phyloP scores from a whole-genome alignment of 2,329 filamentous ascomycete species.

The Scedosporium apiospermum region DNA sequence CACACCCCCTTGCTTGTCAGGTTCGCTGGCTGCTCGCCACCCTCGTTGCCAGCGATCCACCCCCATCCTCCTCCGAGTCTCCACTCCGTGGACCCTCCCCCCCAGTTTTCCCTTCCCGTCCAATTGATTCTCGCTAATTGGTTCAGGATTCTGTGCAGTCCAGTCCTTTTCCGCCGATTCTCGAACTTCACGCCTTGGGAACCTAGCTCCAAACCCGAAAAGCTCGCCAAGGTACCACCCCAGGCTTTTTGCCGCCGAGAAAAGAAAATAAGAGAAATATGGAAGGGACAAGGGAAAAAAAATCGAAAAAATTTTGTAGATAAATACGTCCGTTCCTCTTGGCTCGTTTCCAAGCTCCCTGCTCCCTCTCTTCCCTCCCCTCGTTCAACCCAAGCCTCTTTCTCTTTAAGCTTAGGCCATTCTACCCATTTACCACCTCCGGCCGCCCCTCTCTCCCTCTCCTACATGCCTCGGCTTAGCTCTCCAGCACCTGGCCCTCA shows the following conservation, averaged over 20 bases:
- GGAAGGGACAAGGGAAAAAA: background rate
- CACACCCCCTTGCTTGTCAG: no score
- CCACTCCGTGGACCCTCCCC: background rate
- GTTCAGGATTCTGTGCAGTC: background rate
- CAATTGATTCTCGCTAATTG: slow-evolving; percentile 1
- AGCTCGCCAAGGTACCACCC: no score
- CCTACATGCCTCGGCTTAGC: background rate
- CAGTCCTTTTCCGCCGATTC: background rate
- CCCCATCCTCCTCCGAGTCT: background rate
- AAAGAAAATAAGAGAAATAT: background rate
- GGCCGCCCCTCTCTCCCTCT: no score
- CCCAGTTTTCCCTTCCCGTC: background rate
- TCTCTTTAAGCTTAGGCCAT: background rate
- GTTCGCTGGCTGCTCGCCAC: no score
- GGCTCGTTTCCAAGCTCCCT: background rate
- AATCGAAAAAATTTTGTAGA: background rate
- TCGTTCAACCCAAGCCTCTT: background rate
- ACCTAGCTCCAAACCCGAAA: background rate
- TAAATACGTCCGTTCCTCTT: background rate
- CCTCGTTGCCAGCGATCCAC: no score
- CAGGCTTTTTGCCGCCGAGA: background rate
- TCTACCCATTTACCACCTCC: no score
- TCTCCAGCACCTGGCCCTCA: background rate
- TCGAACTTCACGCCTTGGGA: background rate
- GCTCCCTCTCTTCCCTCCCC: background rate